phyloP scores from a whole-genome alignment of 352 stramenopile species.

The Globisporangium radiosum region DNA sequence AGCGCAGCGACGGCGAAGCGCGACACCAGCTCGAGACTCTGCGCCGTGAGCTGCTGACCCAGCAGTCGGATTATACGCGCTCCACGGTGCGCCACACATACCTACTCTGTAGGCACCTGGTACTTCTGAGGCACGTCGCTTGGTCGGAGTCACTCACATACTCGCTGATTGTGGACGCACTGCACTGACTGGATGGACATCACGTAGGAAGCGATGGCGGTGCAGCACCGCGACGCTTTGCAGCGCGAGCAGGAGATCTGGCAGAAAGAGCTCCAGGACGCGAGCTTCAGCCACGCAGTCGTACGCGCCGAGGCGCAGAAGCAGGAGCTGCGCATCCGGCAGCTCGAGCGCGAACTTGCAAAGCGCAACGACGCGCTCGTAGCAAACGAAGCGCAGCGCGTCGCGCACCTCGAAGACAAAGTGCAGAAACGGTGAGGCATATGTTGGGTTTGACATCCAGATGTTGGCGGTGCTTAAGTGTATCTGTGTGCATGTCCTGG shows the following conservation, averaged over 20 bases:
- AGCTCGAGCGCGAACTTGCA: constrained; percentile 57
- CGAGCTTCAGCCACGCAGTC: constrained; percentile 35
- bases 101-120: background rate
- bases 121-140: background rate
- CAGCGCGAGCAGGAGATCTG: constrained; percentile 48
- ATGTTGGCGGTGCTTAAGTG: too few species aligned
- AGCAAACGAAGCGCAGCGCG: constrained; percentile 29
- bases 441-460: background rate
- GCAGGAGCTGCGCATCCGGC: constrained; percentile 46
- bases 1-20: constrained; percentile 21
- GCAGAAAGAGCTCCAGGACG: constrained; percentile 51
- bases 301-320: constrained; percentile 51
- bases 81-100: constrained; percentile 9
- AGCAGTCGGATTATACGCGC: constrained; percentile 21
- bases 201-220: constrained; percentile 23
- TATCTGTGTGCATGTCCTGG: background rate
- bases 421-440: constrained; percentile 28
- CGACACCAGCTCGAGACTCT: constrained; percentile 31
- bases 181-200: background rate
- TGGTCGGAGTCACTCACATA: background rate
- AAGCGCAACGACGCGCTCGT: constrained; percentile 37
- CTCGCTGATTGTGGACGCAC: background rate
- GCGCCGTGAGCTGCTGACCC: constrained; percentile 30
- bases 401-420: constrained; percentile 38
- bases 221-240: constrained; percentile 24